A percentile compares a stretch with the other conserved stretches of the same genome.
These are phyloP conservation scores for Lepiota brunneoincarnata DNA, from an alignment of 768 basidiomycete genomes.

Conservation along the genomic window DNA sequence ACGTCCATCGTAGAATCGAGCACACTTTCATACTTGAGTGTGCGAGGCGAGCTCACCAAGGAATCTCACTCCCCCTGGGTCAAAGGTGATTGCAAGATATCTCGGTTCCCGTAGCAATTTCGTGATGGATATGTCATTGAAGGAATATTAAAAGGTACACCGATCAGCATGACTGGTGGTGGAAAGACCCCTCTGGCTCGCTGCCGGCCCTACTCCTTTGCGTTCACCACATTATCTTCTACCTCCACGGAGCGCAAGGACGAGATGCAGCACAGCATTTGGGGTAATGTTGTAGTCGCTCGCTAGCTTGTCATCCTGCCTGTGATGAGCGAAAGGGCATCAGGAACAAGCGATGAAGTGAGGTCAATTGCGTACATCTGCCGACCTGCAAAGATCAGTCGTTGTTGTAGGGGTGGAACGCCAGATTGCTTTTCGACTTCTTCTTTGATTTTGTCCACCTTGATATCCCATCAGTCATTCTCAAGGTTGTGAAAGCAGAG, in stretches of 20 bases:
- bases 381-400: slow-evolving; percentile 88
- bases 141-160: slow-evolving; percentile 1
- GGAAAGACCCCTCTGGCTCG: neutral
- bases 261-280: slow-evolving; percentile 89
- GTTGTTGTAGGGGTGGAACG: slow-evolving; percentile 94
- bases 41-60: too few relatives aligned
- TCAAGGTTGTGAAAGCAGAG: neutral
- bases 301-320: slow-evolving; percentile 90
- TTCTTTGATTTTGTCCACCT: slow-evolving; percentile 96
- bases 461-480: neutral
- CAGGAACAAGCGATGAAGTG: neutral
- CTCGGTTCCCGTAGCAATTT: too few relatives aligned
- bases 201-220: neutral
- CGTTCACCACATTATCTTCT: slow-evolving; percentile 25
- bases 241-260: slow-evolving; percentile 93
- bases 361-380: slow-evolving; percentile 67
- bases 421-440: slow-evolving; percentile 98
- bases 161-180: slow-evolving; percentile 9
- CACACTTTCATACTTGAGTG: too few relatives aligned
- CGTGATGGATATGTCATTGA: neutral
- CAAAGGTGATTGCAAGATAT: too few relatives aligned
- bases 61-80: too few relatives aligned
- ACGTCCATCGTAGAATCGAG: too few relatives aligned
- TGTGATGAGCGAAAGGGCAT: slow-evolving; percentile 25
- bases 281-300: slow-evolving; percentile 80